Base-by-base conservation (phyloP, 169 alveolate genomes). In the Pseudocohnilembus persalinus region DNA sequence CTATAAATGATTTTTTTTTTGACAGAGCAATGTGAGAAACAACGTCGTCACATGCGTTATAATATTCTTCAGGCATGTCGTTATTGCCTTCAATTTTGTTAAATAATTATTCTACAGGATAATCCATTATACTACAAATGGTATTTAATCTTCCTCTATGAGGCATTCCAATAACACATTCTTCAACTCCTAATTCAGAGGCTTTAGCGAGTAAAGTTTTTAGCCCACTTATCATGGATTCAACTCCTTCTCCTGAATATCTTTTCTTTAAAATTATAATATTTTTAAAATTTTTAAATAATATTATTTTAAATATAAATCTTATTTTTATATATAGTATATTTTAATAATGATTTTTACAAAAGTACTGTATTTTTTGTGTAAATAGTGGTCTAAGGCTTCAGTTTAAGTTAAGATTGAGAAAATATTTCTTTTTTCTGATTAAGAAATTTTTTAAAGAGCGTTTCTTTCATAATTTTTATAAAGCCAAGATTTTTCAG, bases 81-180 rank as follows among this genome's bases (percentile, higher is more conserved):
- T 75, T 81, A 32, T 85, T 72, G 4, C 94, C 96, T 78, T 76
- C 89, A 35, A 92, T 88, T 72, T 92, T 90, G 34, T 97, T 94
- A 90, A 98, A 95, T 92, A 97, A 91, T 76, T 95, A 96, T 34
- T 95, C 96, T 33, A 96, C 90, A 28, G 99, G 99, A 74, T 94
- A 95, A 65, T 97, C 96, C 82, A 98, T 77, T 1, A 98, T 94
- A 88, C 96, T 97, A 83, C 96, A 95, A 68, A 98, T 91, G 27
- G 97, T 97, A 81, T 97, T 96, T 72, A 98, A 90, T 82, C 99
- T 89, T 33, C 99, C 99, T 81, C 99, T 93, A 87, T 98, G 99
- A 27, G 99, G 97, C 99, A 97, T 97, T 29, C 98, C 98, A 90
- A 97, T 90, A 32, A 97, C 94, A 20, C 96, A 91, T 63, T 96